Base-by-base conservation (phyloP, 176 grass and related monocot genomes). In the Ensete glaucum region DNA sequence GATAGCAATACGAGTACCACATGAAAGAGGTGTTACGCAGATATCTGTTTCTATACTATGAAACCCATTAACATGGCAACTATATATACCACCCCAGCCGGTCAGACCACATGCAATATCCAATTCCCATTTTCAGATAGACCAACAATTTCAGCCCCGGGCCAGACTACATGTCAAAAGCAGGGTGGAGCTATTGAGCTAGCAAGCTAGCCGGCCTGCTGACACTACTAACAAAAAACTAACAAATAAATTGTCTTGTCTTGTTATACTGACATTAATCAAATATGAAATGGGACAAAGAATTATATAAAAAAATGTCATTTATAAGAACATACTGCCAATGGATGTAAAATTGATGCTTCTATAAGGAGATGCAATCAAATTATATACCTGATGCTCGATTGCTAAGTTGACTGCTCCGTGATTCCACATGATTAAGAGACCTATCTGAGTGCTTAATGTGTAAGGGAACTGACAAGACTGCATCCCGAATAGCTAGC, bases 381-480 rank as follows among this genome's bases (percentile, higher is more conserved):
- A 29, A 3, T 25, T 10, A 60, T 43, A 43, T 50, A 69, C 67
- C 67, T 50, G 67, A 69, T 69, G 23, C 17, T 69, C 34, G 67
- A 50, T 2, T 6, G 9, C 29, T 29, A 69, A 69, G 15, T 43
- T 50, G 67, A 69, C 34, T 16, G 50, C 9, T 69, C 34, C 34
- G 27, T 50, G 67, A n/a, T 43, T 69, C 67, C 34, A 43, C 6
- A 69, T 69, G n/a, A 80, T 22, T 16, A 73, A 48, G n/a, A 81
- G n/a, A 23, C 51, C 16, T 21, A 62, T 73, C 85, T 86, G 62
- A 62, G 15, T 73, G 71, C 58, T 89, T 92, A 48, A 73, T 73
- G 49, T 79, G 81, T 51, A 88, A 76, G n/a, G 86, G 75, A 15
- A 76, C 73, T 75, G 84, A 64, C 19, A 76, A 84, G 52, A 96